Evolutionary conservation across 2,329 filamentous ascomycete genomes (phyloP).

Genomic region (Aspergillus flavus): DNA sequence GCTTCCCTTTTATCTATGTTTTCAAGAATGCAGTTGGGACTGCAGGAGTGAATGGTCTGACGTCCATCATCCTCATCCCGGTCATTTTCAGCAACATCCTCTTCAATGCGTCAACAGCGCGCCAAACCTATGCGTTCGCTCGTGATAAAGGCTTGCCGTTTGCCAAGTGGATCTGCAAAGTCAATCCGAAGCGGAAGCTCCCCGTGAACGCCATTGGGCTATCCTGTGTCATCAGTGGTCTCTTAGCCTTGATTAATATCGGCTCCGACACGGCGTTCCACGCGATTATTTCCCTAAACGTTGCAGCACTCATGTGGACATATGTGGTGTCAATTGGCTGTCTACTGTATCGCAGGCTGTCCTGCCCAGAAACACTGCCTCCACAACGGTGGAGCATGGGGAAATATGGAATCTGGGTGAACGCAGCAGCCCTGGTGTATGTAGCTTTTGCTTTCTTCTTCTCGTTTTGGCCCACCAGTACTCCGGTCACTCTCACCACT

Average conservation of each 20-base stretch:
- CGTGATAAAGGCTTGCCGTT: slow-evolving; percentile 48
- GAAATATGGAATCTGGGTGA: slow-evolving; percentile 46
- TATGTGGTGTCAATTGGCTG: slow-evolving; percentile 54
- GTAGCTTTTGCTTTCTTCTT: slow-evolving; percentile 50
- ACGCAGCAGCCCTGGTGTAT: slow-evolving; percentile 48
- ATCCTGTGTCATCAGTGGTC: slow-evolving; percentile 33
- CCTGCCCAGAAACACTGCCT: slow-evolving; percentile 41
- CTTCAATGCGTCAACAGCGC: slow-evolving; percentile 42
- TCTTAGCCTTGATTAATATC: slow-evolving; percentile 55
- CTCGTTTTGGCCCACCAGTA: slow-evolving; percentile 49
- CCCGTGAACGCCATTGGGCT: slow-evolving; percentile 45
- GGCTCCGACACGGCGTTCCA: slow-evolving; percentile 55
- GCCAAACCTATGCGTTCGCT: slow-evolving; percentile 48
- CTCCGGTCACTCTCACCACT: slow-evolving; percentile 39
- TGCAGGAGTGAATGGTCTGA: slow-evolving; percentile 32
- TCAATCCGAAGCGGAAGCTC: slow-evolving; percentile 41
- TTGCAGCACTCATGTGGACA: slow-evolving; percentile 52
- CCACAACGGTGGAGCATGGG: slow-evolving; percentile 48
- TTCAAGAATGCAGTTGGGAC: slow-evolving; percentile 38
- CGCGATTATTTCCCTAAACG: slow-evolving; percentile 53
- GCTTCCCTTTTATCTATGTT: slow-evolving; percentile 52
- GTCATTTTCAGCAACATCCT: slow-evolving; percentile 44
- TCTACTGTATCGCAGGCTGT: slow-evolving; percentile 48
- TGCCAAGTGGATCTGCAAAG: slow-evolving; percentile 41
- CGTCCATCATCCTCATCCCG: slow-evolving; percentile 46